Evolutionary conservation across 768 basidiomycete genomes (phyloP), one percentile per base, ranked within the genome.

Genomic region (Podaxis sp.): DNA sequence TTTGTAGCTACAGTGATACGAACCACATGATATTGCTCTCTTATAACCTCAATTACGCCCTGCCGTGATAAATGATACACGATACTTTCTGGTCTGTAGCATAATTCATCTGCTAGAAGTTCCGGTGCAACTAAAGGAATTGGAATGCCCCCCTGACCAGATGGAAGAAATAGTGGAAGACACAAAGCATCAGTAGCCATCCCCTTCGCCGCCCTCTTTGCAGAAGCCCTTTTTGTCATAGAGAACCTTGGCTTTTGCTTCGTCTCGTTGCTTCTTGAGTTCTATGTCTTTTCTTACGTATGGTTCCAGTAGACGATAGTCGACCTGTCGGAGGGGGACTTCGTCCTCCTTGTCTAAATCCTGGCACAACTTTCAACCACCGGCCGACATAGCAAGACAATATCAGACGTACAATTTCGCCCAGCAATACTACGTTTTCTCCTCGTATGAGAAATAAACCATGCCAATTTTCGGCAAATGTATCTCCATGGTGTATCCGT

Each of bases 391-490:
- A 50, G n/a, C 23, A 53, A 35, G 7, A 36, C 10, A 23, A 61
- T 54, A 64, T 37, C 27, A 9, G 21, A 83, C 93, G 71, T 68
- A 96, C 97, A 63, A 99, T 91, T 82, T 99, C 97, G 38, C 97
- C 97, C 21, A 98, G 77, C 62, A 98, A 76, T 36, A 98, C 97
- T 14, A 99, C 97, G 72, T 99, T 99, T 80, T 99, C 97, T 52
- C 97, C 97, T 57, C 97, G 86, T 66, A 99, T 95, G 64, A 98
- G 83, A 75, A 93, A 95, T 28, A 99, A 82, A 2, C 95, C 96
- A 62, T 87, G 84, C 78, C 87, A 90, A 66, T 82, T 86, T 70
- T 98, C 94, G 13, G 93, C 95, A 72, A 89, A 98, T 53, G 87
- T 84, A 68, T 88, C 86, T 58, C 85, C 89, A 69, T 95, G 89